A percentile compares a stretch with the other conserved stretches of the same genome.
phyloP scores from a whole-genome alignment of 495 filamentous ascomycete species.

The Penicillium desertorum region DNA sequence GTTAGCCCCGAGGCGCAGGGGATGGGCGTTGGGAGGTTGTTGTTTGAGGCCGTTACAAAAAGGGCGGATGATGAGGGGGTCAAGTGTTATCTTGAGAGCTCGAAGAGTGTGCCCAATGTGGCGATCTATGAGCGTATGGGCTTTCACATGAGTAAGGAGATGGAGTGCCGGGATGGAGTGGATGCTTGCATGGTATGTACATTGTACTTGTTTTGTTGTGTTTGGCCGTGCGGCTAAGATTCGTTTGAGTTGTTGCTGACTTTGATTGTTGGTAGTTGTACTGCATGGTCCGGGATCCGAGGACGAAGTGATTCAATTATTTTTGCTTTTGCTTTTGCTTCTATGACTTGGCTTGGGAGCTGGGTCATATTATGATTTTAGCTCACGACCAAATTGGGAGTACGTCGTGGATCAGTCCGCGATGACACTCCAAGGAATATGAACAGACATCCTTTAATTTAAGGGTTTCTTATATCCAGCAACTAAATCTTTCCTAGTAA shows the following conservation, averaged over 20 bases:
- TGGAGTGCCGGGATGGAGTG: conserved; percentile 58
- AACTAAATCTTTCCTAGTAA: conserved; percentile 9
- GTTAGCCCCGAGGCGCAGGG: conserved; percentile 60
- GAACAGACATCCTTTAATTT: background rate
- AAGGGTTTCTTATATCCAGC: background rate
- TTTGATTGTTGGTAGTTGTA: conserved; percentile 26
- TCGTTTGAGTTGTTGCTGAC: conserved; percentile 10
- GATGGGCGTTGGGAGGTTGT: conserved; percentile 53
- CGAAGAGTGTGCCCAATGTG: conserved; percentile 60
- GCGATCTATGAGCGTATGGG: conserved; percentile 63
- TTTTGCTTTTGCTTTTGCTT: background rate
- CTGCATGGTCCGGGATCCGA: conserved; percentile 37
- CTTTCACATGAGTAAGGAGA: conserved; percentile 58
- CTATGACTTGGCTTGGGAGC: background rate
- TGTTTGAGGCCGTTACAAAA: conserved; percentile 58
- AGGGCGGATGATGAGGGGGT: conserved; percentile 56
- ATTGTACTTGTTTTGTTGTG: background rate
- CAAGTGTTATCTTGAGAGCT: conserved; percentile 63
- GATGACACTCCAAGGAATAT: background rate
- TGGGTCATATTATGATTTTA: background rate
- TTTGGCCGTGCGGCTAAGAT: background rate
- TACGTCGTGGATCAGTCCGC: background rate
- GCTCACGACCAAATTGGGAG: background rate
- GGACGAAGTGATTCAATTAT: conserved; percentile 9
- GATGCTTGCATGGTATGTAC: conserved; percentile 41